Base-by-base conservation (phyloP, 805 yeast genomes). In the Monosporozyma unispora region DNA sequence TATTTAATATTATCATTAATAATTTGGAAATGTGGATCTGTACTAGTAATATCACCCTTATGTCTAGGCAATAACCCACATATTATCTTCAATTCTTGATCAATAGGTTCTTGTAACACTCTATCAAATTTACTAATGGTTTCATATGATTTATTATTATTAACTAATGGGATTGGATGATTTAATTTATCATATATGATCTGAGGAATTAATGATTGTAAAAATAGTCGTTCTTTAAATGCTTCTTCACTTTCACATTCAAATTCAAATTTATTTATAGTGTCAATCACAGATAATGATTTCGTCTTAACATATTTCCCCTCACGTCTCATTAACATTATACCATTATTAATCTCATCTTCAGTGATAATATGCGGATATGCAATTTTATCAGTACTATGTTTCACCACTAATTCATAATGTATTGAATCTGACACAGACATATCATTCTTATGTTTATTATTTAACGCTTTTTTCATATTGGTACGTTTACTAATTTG, bases 261-360 rank as follows among this genome's bases (percentile, higher is more conserved):
- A 3, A 64, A 47, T n/a, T 59, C 48, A 41, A 57, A 64, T 44
- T 62, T 63, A 18, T 52, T 45, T 23, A 62, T 29, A 8, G 60
- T 57, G 27, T 48, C 48, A 4, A 56, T 29, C n/a, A 52, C 43
- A 19, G 35, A 41, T 22, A 50, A 53, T 16, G 48, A 54, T 7
- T 51, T 23, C 1, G 54, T 52, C n/a, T 41, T 22, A 0, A 29
- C 44, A 12, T 5, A 16, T 3, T 22, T 3, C 3, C 39, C 35
- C 4, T 38, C 42, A 21, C 43, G 35, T 19, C 50, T 48, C 49
- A 53, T 46, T 3, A 45, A n/a, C 16, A 31, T 11, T 6, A 59
- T 18, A 1, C 57, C 54, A 7, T 47, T 52, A 2, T 46, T 10
- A 16, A 63, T 53, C 22, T 54, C 51, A 7, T 54, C 52, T 14